Base-by-base conservation (phyloP, 495 filamentous ascomycete genomes). In the Xylaria curta region DNA sequence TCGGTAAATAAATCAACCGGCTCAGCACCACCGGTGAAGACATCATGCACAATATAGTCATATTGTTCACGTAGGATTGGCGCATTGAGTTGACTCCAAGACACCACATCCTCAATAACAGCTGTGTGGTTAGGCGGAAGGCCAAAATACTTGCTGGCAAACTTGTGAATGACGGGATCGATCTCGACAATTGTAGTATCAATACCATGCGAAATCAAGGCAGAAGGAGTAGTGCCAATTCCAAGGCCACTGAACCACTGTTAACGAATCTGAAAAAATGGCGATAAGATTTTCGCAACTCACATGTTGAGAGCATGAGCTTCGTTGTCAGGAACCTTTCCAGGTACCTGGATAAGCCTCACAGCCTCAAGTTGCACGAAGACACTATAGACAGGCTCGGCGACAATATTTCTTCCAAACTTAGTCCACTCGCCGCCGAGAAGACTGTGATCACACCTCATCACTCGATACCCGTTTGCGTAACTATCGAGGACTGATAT, bases 1-100 rank as follows among this genome's bases (percentile, higher is more conserved):
- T 89, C 73, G 0, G 96, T 98, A 81, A 99, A 98, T 2, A 99
- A 87, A 24, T 90, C 84, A 19, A 94, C 87, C 2, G 96, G 96
- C 77, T 98, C 96, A 3, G 94, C 94, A 68, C 95, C 96, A 19
- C 96, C 96, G 0, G 96, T 99, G 83, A 99, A 99, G n/a, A 99
- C 96, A 75, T 99, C 96, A 75, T 99, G 96, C 71, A 99, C 85
- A 77, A 99, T 94, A 83, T 97, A 98, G 79, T 97, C 91, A 77
- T 91, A 98, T 19, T 86, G 78, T 42, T 82, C 76, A 3, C 78
- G 72, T 1, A 83, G 69, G 8, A 74, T 68, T 19, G 76, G 73
- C 12, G 84, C 81, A 3, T 84, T 76, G 17, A 83, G 78, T n/a
- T 86, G 82, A 17, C 94, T 93, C 81, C 94, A 97, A 31, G 82